Base-by-base conservation (phyloP, 2,329 filamentous ascomycete species). In the Aspergillus pseudoterreus region DNA sequence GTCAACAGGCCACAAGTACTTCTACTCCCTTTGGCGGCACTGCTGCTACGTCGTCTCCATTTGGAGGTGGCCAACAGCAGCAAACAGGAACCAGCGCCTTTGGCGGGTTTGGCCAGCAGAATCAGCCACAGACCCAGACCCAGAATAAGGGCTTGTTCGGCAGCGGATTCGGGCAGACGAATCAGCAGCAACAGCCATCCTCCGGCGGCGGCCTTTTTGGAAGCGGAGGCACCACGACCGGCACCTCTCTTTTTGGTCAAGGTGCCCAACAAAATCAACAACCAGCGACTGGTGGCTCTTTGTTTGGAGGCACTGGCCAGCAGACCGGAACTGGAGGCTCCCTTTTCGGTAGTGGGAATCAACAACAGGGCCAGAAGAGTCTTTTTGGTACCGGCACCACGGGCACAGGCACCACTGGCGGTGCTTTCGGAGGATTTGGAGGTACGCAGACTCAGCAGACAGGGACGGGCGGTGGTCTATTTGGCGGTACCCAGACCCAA, bases 401-500 rank as follows among this genome's bases (percentile, higher is more conserved):
- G n/a, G 61, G 54, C 36, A 59, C 65, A 10, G 57, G 51, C 42
- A 60, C 63, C 43, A 57, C 58, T 30, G 50, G 51, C 11, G 51
- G 65, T 45, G 53, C 59, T 10, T 72, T 72, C 51, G 65, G 64
- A 45, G 66, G 64, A 5, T 78, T 79, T 53, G 75, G 74, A 17
- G 69, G 68, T 54, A 70, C 63, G 19, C 75, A 78, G 55, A 71
- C 65, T 62, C 69, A 72, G 63, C 60, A 70, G 52, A 64, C 75
- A 32, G 63, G 63, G 33, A 63, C 66, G 39, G 63, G 66, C 30
- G 67, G 15, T 22, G 19, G 75, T 24, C 59, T 79, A 24, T 80
- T 80, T 54, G 73, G 73, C 27, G 60, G 58, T 41, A 59, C 59
- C 63, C 66, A 78, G 58, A 73, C 69, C 43, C 80, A 82, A 59